phyloP scores from a whole-genome alignment of 768 basidiomycete genomes.

The Suillus variegatus region DNA sequence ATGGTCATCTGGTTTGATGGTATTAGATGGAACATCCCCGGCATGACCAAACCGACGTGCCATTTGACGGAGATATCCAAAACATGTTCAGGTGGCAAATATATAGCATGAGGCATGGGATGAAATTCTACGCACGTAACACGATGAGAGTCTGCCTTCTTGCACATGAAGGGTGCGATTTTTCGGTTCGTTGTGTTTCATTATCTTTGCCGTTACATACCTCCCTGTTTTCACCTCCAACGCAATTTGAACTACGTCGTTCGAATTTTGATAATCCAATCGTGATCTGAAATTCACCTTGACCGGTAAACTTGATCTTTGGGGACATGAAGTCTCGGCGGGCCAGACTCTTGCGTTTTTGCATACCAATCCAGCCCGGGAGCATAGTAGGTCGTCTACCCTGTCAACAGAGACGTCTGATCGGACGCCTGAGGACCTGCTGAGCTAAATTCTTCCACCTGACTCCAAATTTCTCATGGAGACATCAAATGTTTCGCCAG shows the following conservation, averaged over 20 bases:
- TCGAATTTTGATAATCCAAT: constrained; percentile 11
- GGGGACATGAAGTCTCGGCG: constrained; percentile 13
- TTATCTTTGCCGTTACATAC: neutral
- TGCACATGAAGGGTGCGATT: neutral
- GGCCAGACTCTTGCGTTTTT: neutral
- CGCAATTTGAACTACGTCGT: constrained; percentile 14
- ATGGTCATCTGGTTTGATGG: neutral
- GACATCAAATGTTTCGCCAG: neutral
- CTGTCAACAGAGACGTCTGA: constrained; percentile 14
- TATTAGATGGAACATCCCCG: neutral
- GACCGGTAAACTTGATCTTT: constrained; percentile 17
- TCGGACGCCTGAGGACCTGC: neutral
- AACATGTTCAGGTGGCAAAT: constrained; percentile 8
- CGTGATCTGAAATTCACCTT: constrained; percentile 18
- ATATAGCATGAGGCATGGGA: neutral
- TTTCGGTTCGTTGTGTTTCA: fast-evolving
- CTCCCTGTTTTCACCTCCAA: constrained; percentile 5
- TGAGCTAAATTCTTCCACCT: constrained; percentile 14
- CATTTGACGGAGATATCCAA: constrained; percentile 9
- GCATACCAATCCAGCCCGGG: neutral
- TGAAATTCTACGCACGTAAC: neutral
- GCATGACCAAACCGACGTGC: neutral
- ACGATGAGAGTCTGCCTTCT: neutral
- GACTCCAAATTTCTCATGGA: constrained; percentile 13
- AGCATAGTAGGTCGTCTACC: fast-evolving